Evolutionary conservation across 225 moss, liverwort and hornwort genomes (phyloP), one percentile per base, ranked within the genome.

Genomic region (Pleurozium schreberi): DNA sequence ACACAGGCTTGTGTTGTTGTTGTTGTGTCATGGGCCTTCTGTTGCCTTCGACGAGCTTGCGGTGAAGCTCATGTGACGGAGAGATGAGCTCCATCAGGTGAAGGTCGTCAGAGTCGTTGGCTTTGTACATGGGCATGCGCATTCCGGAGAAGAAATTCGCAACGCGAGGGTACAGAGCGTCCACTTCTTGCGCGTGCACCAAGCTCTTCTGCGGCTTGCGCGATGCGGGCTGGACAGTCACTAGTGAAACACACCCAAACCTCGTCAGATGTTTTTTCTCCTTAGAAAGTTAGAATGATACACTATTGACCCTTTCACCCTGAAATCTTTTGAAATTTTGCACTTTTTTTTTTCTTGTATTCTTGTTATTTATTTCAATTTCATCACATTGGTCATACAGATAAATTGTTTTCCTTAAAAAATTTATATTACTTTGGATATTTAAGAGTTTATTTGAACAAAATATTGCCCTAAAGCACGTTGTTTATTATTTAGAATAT

Each of bases 11-110:
- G 69, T 60, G 63, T 55, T 84, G 93, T n/a, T 53, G 87, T 53
- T 84, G 93, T n/a, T 55, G 87, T 8, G 33, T 87, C 50, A 50
- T 69, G 10, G 89, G 50, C 1, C 81, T 75, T 79, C 31, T 78
- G 77, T 80, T 59, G 42, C 90, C 81, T 81, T 88, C 80, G 3
- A 88, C 52, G 67, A 91, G 90, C 75, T 85, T 93, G 81, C 84
- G 88, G 63, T 90, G 90, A 52, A 93, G 81, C 50, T 93, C 93
- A 34, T 87, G 87, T 0, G 66, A 74, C 0, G 93, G 90, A 12
- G 91, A 91, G 71, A 91, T 91, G 85, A 90, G 86, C 58, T 91
- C 90, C 42, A 93, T 89, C 6, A 93, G 36, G 64, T 90, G 91
- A 5, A 88, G 34, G 67, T 93, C 91, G 47, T 88, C 58, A 30